Conservation (phyloP, 2,329 filamentous ascomycete genomes). For the Botryotinia globosa region DNA sequence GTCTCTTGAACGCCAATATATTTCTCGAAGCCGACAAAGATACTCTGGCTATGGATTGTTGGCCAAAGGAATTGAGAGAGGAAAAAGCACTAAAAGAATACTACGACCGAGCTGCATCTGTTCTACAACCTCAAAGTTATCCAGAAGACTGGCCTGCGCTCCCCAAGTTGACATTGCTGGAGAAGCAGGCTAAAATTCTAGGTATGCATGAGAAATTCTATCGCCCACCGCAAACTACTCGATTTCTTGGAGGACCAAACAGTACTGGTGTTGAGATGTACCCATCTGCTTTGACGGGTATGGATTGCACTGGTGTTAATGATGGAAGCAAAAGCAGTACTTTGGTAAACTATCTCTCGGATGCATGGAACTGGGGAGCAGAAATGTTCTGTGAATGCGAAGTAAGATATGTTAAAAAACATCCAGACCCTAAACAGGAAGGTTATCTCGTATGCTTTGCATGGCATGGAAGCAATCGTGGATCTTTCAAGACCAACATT, state of each 20-base stretch:
- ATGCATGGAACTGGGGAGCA: slow-evolving; percentile 70
- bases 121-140: slow-evolving; percentile 59
- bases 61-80: slow-evolving; percentile 57
- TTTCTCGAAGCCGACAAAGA: slow-evolving; percentile 58
- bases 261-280: slow-evolving; percentile 63
- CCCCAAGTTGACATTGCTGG: slow-evolving; percentile 56
- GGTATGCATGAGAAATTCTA: slow-evolving; percentile 53
- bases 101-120: slow-evolving; percentile 52
- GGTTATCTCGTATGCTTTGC: slow-evolving; percentile 65
- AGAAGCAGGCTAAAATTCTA: slow-evolving; percentile 54
- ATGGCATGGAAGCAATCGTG: slow-evolving; percentile 60
- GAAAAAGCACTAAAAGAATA: slow-evolving; percentile 48
- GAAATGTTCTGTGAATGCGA: slow-evolving; percentile 70
- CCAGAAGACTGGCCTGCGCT: slow-evolving; percentile 56
- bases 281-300: slow-evolving; percentile 57
- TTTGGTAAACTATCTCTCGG: slow-evolving; percentile 63
- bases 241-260: slow-evolving; percentile 60
- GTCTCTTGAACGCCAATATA: slow-evolving; percentile 65
- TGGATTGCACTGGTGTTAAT: slow-evolving; percentile 63
- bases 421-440: slow-evolving; percentile 42
- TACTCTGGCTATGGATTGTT: slow-evolving; percentile 52
- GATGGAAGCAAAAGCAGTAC: slow-evolving; percentile 67
- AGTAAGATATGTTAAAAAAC: slow-evolving; percentile 59
- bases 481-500: slow-evolving; percentile 52
- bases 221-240: slow-evolving; percentile 59